Percentiles rank a stretch among this genome's conserved stretches.
Conservation (phyloP, 352 stramenopile species). For the Pythium biforme region DNA sequence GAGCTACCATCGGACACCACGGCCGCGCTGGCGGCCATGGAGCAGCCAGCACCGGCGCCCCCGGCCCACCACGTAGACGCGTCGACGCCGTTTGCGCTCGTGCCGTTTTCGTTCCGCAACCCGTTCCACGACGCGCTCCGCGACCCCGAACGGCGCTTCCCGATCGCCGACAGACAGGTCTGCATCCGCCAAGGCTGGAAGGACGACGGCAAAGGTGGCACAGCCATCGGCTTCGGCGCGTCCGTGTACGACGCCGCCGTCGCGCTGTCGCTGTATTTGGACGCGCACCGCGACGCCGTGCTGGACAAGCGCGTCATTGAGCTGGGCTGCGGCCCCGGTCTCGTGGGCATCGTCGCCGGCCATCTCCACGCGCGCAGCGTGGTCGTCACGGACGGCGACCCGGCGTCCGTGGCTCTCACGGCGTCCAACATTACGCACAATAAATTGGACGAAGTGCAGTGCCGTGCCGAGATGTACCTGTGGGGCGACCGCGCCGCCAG, state of each 20-base stretch:
- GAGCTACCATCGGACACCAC: not conserved
- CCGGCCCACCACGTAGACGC: slow-evolving; percentile 1
- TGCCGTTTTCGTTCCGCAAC: slow-evolving; percentile 73
- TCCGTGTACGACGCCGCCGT: slow-evolving; percentile 83
- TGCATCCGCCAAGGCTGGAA: slow-evolving; percentile 80
- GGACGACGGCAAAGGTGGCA: slow-evolving; percentile 69
- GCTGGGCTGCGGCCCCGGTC: slow-evolving; percentile 67
- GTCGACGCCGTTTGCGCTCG: slow-evolving; percentile 33
- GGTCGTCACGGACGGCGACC: slow-evolving; percentile 72
- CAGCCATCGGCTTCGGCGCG: slow-evolving; percentile 68
- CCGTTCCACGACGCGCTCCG: slow-evolving; percentile 74
- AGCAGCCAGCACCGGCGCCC: slow-evolving; percentile 18
- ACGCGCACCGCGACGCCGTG: slow-evolving; percentile 48
- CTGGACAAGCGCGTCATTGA: slow-evolving; percentile 62
- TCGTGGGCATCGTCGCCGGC: slow-evolving; percentile 68
- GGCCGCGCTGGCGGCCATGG: slow-evolving; percentile 17
- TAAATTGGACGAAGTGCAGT: slow-evolving; percentile 23
- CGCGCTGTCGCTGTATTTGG: slow-evolving; percentile 76
- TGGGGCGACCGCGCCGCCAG: slow-evolving; percentile 49
- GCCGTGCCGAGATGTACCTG: slow-evolving; percentile 46
- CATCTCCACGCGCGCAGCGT: slow-evolving; percentile 45
- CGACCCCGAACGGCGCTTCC: slow-evolving; percentile 63
- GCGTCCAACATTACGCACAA: slow-evolving; percentile 57
- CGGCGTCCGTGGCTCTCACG: slow-evolving; percentile 61
- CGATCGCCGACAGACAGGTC: slow-evolving; percentile 54